A percentile compares a stretch with the other conserved stretches of the same genome.
Evolutionary conservation across 495 filamentous ascomycete species (phyloP).

Genomic region (Podospora pseudoanserina): DNA sequence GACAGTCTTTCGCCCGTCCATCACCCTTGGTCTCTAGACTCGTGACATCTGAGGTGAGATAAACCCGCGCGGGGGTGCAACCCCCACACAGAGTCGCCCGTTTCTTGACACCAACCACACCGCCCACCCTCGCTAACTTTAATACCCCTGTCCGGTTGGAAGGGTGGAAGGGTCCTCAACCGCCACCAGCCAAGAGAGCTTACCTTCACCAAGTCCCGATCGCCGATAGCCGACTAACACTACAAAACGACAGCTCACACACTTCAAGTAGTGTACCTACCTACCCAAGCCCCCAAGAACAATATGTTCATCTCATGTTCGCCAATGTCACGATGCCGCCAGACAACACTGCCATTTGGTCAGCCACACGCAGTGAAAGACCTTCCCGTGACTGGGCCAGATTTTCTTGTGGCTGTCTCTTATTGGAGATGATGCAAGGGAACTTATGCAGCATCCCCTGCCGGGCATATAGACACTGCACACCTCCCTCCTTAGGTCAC

Average conservation of each 20-base stretch:
- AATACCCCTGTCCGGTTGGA: background rate
- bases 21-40: background rate
- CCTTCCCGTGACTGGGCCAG: constrained; percentile 22
- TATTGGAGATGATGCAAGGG: constrained; percentile 19
- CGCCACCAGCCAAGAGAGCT: background rate
- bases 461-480: constrained; percentile 11
- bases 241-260: background rate
- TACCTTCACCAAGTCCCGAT: constrained; percentile 2
- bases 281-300: background rate
- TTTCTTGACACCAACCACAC: background rate
- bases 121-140: background rate
- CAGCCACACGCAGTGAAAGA: constrained; percentile 22
- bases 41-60: background rate
- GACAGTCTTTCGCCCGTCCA: no score
- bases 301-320: background rate
- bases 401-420: background rate
- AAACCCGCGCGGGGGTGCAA: background rate
- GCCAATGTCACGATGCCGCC: background rate
- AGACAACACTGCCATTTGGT: background rate
- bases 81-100: background rate
- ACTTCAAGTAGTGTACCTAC: no score
- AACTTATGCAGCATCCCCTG: constrained; percentile 7
- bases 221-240: constrained; percentile 8
- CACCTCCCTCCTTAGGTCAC: background rate
- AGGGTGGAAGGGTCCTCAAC: background rate